A percentile compares a stretch with the other conserved stretches of the same genome.
Evolutionary conservation across 1,284 basidiomycete genomes (phyloP).

Genomic region (Cryptococcus maquisensis): DNA sequence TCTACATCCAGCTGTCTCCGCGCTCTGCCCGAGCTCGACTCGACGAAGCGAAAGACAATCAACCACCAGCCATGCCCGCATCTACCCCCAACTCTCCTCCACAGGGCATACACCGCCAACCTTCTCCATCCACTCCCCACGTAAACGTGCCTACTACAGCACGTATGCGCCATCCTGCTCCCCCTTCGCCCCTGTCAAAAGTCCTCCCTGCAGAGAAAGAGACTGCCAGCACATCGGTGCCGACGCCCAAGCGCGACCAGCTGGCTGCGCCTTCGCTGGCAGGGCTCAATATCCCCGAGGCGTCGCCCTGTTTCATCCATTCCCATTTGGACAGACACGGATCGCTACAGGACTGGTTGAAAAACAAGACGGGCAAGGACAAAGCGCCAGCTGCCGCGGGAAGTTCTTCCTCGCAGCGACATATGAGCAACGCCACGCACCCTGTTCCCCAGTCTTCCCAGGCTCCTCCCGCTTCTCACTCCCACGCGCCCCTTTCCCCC

Average conservation of each 20-base stretch:
- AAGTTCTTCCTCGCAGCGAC: not conserved
- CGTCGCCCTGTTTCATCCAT: conserved; percentile 50
- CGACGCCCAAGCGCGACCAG: conserved; percentile 1
- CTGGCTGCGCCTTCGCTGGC: not conserved
- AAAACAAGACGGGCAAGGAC: conserved; percentile 12
- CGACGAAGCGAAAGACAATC: not conserved
- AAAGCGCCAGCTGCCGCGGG: not conserved
- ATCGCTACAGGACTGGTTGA: conserved; percentile 44
- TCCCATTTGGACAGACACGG: conserved; percentile 48
- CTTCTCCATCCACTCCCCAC: not conserved
- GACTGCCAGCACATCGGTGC: not conserved
- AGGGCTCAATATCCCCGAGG: conserved; percentile 5
- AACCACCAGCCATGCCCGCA: conserved; percentile 2
- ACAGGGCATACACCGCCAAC: conserved; percentile 3
- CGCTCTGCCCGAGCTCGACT: not conserved
- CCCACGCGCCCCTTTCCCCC: not conserved
- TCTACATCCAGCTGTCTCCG: conserved; percentile 3
- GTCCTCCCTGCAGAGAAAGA: conserved; percentile 15
- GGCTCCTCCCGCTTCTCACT: not conserved
- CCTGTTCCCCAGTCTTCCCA: conserved; percentile 8
- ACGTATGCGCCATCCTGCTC: conserved; percentile 27
- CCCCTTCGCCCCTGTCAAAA: conserved; percentile 33
- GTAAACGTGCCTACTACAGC: conserved; percentile 17
- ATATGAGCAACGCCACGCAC: conserved; percentile 10
- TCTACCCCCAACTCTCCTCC: not conserved